A percentile compares a stretch with the other conserved stretches of the same genome.
Conservation (phyloP, 495 filamentous ascomycete genomes). For the Neurospora sp. region DNA sequence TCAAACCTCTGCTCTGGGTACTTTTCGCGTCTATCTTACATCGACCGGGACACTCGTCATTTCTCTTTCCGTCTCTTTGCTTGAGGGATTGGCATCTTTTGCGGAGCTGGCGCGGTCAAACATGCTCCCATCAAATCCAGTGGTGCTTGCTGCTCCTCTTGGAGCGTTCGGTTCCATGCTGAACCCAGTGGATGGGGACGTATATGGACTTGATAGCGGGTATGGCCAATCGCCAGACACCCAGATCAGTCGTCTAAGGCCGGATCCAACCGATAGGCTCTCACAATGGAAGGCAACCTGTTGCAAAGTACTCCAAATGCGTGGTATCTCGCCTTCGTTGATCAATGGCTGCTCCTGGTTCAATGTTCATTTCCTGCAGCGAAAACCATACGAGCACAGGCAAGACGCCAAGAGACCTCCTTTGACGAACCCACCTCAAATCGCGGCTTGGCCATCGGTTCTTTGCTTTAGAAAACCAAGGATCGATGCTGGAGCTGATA, state of each 20-base stretch:
- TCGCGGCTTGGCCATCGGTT: conserved; percentile 38
- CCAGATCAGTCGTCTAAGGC: conserved; percentile 26
- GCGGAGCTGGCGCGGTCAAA: conserved; percentile 25
- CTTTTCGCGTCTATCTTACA: conserved; percentile 37
- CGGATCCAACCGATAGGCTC: conserved; percentile 29
- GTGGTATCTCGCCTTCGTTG: conserved; percentile 28
- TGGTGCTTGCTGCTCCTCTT: conserved; percentile 35
- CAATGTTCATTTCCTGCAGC: conserved; percentile 22
- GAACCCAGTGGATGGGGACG: conserved; percentile 18
- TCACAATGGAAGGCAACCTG: conserved; percentile 31
- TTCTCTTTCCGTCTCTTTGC: conserved; percentile 29
- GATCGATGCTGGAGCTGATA: conserved; percentile 10
- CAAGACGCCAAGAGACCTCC: conserved; percentile 34
- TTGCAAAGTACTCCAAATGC: conserved; percentile 31
- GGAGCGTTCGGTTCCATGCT: conserved; percentile 36
- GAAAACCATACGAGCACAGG: conserved; percentile 30
- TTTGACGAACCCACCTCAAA: conserved; percentile 19
- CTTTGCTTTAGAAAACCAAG: conserved; percentile 40
- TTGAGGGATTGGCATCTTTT: conserved; percentile 28
- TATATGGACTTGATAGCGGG: conserved; percentile 13
- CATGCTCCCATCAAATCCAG: conserved; percentile 24
- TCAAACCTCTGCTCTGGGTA: conserved; percentile 29
- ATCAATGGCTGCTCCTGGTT: conserved; percentile 27
- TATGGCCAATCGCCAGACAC: conserved; percentile 39
- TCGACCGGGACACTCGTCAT: conserved; percentile 38